Evolutionary conservation across 257 asterid species (phyloP).

Genomic region (Solanum rostratum): DNA sequence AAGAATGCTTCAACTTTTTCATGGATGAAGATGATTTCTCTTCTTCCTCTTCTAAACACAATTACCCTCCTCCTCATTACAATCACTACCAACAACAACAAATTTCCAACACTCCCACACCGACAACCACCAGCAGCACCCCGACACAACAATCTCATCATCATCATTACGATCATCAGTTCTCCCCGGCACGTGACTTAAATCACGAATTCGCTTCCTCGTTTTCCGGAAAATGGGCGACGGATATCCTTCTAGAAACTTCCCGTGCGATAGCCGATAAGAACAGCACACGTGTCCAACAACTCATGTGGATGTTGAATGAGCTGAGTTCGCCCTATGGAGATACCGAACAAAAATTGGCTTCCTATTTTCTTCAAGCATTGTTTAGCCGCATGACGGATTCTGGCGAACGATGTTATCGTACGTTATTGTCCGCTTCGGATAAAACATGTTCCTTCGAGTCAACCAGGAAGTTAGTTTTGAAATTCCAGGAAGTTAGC

Average conservation of each 20-base stretch:
- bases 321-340: constrained; percentile 89
- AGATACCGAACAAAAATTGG: constrained; percentile 72
- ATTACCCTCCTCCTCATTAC: constrained; percentile 7
- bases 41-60: constrained; percentile 70
- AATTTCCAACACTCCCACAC: constrained; percentile 28
- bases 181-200: constrained; percentile 34
- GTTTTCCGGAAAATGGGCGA: constrained; percentile 53
- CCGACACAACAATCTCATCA: constrained; percentile 25
- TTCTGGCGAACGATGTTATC: constrained; percentile 54
- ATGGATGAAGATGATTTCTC: constrained; percentile 94
- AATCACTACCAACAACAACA: constrained; percentile 7
- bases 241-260: constrained; percentile 61
- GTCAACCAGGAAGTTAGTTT: constrained; percentile 50
- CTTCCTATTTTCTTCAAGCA: constrained; percentile 78
- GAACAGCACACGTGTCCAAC: constrained; percentile 53
- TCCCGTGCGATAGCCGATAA: constrained; percentile 63
- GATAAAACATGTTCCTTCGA: constrained; percentile 66
- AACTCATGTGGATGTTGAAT: constrained; percentile 95
- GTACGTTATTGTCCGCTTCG: constrained; percentile 39
- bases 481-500: constrained; percentile 85
- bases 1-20: constrained; percentile 97
- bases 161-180: constrained; percentile 22
- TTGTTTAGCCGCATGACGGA: constrained; percentile 76
- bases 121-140: constrained; percentile 37
- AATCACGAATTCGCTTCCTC: constrained; percentile 47